phyloP scores from a whole-genome alignment of 148 eudicot genomes.

The Cornus kousa region DNA sequence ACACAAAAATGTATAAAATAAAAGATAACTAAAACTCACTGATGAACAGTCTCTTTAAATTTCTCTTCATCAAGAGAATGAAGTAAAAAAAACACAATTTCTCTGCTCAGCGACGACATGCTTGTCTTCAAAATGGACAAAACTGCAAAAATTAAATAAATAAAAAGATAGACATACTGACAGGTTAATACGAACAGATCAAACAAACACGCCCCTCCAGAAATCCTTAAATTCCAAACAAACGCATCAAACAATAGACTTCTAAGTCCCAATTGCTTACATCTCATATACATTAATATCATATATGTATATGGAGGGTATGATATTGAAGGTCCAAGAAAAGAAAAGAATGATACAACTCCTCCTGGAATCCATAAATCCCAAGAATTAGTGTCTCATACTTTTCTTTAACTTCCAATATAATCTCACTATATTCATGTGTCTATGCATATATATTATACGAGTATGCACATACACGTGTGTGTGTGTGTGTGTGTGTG shows the following conservation, averaged over 20 bases:
- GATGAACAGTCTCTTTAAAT: slow-evolving; percentile 29
- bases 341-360: no score
- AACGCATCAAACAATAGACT: not conserved
- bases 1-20: not conserved
- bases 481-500: no score
- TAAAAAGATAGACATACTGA: slow-evolving; percentile 10
- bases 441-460: no score
- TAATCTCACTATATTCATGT: no score
- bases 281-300: not conserved
- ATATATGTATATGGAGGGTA: no score
- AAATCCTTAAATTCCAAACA: slow-evolving; percentile 25
- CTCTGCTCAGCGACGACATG: slow-evolving; percentile 45
- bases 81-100: slow-evolving; percentile 48
- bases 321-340: no score
- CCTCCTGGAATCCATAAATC: no score
- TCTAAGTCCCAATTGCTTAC: not conserved
- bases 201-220: not conserved
- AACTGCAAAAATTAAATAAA: not conserved
- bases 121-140: not conserved
- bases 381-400: no score
- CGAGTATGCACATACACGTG: no score
- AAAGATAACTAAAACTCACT: slow-evolving; percentile 16
- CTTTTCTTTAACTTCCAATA: no score
- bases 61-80: slow-evolving; percentile 39
- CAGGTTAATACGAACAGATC: slow-evolving; percentile 23